phyloP scores from a whole-genome alignment of 1,284 basidiomycete species.

The Phylloporus gajari region DNA sequence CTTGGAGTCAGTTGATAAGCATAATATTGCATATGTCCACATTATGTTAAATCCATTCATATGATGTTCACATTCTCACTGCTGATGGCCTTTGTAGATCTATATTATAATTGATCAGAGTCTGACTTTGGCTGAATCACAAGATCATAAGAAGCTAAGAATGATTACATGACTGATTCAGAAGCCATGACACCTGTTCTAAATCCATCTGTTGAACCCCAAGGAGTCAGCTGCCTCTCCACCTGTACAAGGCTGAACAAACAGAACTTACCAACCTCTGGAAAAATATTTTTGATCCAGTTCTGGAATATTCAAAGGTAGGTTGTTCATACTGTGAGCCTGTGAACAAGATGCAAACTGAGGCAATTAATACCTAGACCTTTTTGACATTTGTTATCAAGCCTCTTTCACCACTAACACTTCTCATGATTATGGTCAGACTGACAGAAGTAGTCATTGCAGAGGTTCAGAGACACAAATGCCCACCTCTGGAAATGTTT shows the following conservation, averaged over 20 bases:
- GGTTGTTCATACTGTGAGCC: constrained; percentile 29
- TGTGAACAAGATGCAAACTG: constrained; percentile 9
- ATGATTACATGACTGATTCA: constrained; percentile 53
- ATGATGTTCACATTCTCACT: too few species aligned
- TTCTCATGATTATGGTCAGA: constrained; percentile 89
- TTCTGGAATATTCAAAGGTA: constrained; percentile 84
- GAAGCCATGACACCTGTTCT: constrained; percentile 45
- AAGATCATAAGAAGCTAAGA: constrained; percentile 20
- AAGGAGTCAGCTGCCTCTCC: constrained; percentile 39
- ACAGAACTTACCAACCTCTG: constrained; percentile 72
- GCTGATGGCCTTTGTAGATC: too few species aligned
- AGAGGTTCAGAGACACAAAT: constrained; percentile 79
- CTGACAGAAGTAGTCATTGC: constrained; percentile 81
- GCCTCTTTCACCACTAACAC: constrained; percentile 74
- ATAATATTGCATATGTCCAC: too few species aligned
- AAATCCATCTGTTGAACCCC: constrained; percentile 15
- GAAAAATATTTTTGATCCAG: constrained; percentile 92
- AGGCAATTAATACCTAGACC: constrained; percentile 54
- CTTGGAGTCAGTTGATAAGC: too few species aligned
- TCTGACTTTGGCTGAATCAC: constrained; percentile 41
- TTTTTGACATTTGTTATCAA: constrained; percentile 75
- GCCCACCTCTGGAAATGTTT: constrained; percentile 81
- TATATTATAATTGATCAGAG: too few species aligned
- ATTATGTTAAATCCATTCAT: too few species aligned
- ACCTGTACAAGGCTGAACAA: constrained; percentile 67